phyloP scores from a whole-genome alignment of 2,329 filamentous ascomycete genomes.

The Zymoseptoria passerinii region DNA sequence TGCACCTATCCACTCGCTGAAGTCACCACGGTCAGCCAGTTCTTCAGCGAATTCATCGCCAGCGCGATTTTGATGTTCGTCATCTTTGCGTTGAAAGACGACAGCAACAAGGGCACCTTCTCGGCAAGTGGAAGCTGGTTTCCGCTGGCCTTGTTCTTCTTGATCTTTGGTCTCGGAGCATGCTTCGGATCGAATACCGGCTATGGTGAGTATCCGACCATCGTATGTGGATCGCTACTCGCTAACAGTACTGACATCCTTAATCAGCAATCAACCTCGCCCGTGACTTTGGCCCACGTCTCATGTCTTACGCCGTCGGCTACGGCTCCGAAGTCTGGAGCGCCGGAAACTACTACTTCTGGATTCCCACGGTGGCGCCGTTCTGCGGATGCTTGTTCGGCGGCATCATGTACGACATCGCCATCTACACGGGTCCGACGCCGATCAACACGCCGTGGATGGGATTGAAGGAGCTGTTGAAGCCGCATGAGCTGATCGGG shows the following conservation, averaged over 20 bases:
- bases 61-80: conserved; percentile 59
- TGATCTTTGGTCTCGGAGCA: conserved; percentile 59
- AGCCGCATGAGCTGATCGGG: conserved; percentile 14
- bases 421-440: conserved; percentile 54
- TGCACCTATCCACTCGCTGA: conserved; percentile 59
- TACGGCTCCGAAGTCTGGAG: conserved; percentile 58
- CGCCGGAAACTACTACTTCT: conserved; percentile 59
- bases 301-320: conserved; percentile 58
- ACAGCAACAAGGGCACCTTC: conserved; percentile 32
- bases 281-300: conserved; percentile 62
- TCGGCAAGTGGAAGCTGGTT: conserved; percentile 37
- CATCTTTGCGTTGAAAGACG: conserved; percentile 59
- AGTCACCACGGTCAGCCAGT: conserved; percentile 57
- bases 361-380: conserved; percentile 59
- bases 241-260: background rate
- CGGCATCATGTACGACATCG: conserved; percentile 57
- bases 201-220: conserved; percentile 32
- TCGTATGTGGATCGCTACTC: too few relatives aligned
- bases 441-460: conserved; percentile 55
- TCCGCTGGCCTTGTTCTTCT: conserved; percentile 54
- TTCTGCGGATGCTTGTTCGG: conserved; percentile 56
- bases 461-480: conserved; percentile 19
- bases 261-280: conserved; percentile 52
- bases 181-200: conserved; percentile 64
- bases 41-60: conserved; percentile 63